Evolutionary conservation across 2,329 filamentous ascomycete genomes (phyloP).

Genomic region (Venturia asperata): DNA sequence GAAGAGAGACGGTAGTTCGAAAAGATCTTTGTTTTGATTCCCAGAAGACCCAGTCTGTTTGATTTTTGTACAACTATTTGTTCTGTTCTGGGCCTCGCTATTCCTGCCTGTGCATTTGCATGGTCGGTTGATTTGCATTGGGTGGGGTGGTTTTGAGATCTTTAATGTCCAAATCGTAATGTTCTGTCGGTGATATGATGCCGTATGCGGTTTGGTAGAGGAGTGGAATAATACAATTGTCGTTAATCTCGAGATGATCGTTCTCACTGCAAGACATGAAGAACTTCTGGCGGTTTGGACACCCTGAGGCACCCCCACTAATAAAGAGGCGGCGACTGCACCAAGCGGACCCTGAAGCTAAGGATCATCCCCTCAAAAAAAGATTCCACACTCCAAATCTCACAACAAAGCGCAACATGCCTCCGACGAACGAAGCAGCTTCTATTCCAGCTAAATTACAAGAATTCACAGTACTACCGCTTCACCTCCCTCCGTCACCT

Average conservation of each 20-base stretch:
- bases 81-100: not conserved
- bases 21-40: not conserved
- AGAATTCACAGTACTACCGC: slow-evolving; percentile 47
- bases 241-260: too few relatives aligned
- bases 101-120: slow-evolving; percentile 2
- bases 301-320: not conserved
- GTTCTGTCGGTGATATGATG: not conserved
- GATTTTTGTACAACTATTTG: not conserved
- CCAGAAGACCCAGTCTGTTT: not conserved
- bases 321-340: not conserved
- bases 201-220: not conserved
- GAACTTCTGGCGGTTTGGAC: too few relatives aligned
- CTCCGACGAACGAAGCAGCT: not conserved
- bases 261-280: too few relatives aligned
- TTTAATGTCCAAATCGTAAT: not conserved
- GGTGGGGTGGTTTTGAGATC: not conserved
- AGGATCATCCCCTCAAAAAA: not conserved
- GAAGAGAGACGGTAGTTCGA: slow-evolving; percentile 7
- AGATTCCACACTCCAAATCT: not conserved
- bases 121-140: not conserved
- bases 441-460: slow-evolving; percentile 16
- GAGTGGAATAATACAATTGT: not conserved
- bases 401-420: not conserved
- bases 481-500: slow-evolving; percentile 57
- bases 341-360: not conserved